Conservation (phyloP, 2,329 filamentous ascomycete species). For the Penicillium sp. region DNA sequence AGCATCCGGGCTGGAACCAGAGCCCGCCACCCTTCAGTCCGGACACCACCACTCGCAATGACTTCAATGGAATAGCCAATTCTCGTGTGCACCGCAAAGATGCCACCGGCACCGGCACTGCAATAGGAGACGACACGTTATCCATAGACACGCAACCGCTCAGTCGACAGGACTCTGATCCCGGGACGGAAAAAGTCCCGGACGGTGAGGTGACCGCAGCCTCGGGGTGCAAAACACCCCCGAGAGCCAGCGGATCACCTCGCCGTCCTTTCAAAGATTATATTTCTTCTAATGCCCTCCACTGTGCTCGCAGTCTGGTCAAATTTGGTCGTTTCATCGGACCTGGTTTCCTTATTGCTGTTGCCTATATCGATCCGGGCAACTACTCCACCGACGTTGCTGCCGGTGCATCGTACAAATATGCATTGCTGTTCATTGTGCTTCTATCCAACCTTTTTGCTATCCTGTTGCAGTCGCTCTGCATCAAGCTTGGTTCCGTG, state of each 20-base stretch:
- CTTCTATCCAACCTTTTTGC: slow-evolving; percentile 51
- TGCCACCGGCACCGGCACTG: slow-evolving; percentile 25
- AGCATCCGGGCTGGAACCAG: slow-evolving; percentile 60
- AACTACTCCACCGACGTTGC: slow-evolving; percentile 52
- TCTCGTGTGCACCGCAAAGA: slow-evolving; percentile 51
- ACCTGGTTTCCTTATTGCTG: slow-evolving; percentile 50
- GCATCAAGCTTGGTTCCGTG: slow-evolving; percentile 66
- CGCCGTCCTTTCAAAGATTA: slow-evolving; percentile 27
- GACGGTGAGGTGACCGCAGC: slow-evolving; percentile 30
- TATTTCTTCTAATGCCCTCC: slow-evolving; percentile 14
- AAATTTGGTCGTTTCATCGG: slow-evolving; percentile 49
- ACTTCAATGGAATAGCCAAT: slow-evolving; percentile 63
- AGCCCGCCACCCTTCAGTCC: slow-evolving; percentile 58
- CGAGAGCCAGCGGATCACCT: slow-evolving; percentile 32
- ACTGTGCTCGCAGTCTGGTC: slow-evolving; percentile 30
- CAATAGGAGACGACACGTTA: slow-evolving; percentile 23
- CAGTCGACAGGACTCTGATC: slow-evolving; percentile 22
- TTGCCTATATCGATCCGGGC: slow-evolving; percentile 52
- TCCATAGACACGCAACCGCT: slow-evolving; percentile 22
- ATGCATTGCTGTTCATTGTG: slow-evolving; percentile 48
- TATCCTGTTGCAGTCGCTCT: slow-evolving; percentile 49
- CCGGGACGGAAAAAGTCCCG: slow-evolving; percentile 22
- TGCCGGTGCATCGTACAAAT: slow-evolving; percentile 48
- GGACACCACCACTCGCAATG: slow-evolving; percentile 63
- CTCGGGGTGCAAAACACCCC: slow-evolving; percentile 29